Conservation (phyloP, 1,284 basidiomycete genomes). For the Cryptococcus sp. region DNA sequence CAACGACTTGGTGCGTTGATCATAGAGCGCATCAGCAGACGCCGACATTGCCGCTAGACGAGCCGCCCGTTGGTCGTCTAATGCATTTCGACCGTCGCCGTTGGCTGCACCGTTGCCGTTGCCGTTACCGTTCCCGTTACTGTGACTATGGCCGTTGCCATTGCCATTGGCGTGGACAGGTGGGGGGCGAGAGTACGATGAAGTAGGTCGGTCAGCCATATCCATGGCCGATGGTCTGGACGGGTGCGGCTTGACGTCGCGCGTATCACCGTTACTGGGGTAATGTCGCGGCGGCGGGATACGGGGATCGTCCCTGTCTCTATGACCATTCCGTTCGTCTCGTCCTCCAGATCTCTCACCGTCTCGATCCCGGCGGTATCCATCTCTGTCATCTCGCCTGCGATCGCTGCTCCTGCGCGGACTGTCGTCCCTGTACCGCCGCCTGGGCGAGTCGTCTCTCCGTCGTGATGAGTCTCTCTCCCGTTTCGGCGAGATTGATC, state of each 20-base stretch:
- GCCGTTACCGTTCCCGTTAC: not conserved
- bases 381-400: conserved; percentile 37
- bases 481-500: conserved; percentile 1
- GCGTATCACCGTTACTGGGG: conserved; percentile 15
- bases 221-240: conserved; percentile 34
- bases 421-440: conserved; percentile 23
- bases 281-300: conserved; percentile 32
- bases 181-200: conserved; percentile 13
- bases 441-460: conserved; percentile 10
- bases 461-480: conserved; percentile 16
- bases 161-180: conserved; percentile 23
- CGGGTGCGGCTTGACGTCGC: conserved; percentile 27
- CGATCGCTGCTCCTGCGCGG: conserved; percentile 10
- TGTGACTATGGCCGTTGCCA: conserved; percentile 17
- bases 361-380: conserved; percentile 22
- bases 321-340: conserved; percentile 14
- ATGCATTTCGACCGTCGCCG: not conserved
- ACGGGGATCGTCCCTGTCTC: conserved; percentile 34
- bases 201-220: conserved; percentile 32
- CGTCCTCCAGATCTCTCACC: conserved; percentile 1
- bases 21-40: conserved; percentile 64
- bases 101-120: conserved; percentile 6
- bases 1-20: conserved; percentile 37
- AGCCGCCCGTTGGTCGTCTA: conserved; percentile 69
- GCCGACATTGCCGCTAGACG: conserved; percentile 82